phyloP scores from a whole-genome alignment of 2,329 filamentous ascomycete species.

The Tolypocladium pustulatum region DNA sequence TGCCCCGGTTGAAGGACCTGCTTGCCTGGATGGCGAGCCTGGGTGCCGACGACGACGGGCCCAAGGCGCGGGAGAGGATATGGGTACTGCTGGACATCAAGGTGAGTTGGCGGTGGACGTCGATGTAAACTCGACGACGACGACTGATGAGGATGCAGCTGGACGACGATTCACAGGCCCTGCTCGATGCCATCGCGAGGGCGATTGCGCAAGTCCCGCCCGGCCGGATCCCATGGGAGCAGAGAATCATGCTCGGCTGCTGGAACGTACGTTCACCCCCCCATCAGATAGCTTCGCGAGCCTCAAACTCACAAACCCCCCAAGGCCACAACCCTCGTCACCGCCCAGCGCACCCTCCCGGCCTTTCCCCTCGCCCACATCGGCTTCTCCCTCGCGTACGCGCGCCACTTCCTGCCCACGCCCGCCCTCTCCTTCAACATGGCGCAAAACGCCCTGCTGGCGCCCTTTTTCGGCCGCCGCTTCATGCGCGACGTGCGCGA shows the following conservation, averaged over 20 bases:
- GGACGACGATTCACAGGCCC: constrained; percentile 56
- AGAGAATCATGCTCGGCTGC: constrained; percentile 67
- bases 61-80: constrained; percentile 28
- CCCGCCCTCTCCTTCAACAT: constrained; percentile 72
- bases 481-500: constrained; percentile 53
- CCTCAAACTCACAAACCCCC: not conserved
- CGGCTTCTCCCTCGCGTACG: constrained; percentile 55
- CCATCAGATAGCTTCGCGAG: not conserved
- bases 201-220: constrained; percentile 45
- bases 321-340: constrained; percentile 56
- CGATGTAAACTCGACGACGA: not conserved
- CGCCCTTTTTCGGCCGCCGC: constrained; percentile 47
- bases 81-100: constrained; percentile 70
- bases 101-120: constrained; percentile 33
- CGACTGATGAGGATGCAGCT: constrained; percentile 29
- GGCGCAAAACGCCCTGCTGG: constrained; percentile 55
- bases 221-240: constrained; percentile 50
- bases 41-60: constrained; percentile 33
- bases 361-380: constrained; percentile 57
- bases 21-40: constrained; percentile 59
- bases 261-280: constrained; percentile 52
- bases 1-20: constrained; percentile 67
- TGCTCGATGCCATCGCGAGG: constrained; percentile 60
- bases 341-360: constrained; percentile 52
- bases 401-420: constrained; percentile 54